phyloP scores from a whole-genome alignment of 2,329 filamentous ascomycete genomes.

The Beauveria medogensis region DNA sequence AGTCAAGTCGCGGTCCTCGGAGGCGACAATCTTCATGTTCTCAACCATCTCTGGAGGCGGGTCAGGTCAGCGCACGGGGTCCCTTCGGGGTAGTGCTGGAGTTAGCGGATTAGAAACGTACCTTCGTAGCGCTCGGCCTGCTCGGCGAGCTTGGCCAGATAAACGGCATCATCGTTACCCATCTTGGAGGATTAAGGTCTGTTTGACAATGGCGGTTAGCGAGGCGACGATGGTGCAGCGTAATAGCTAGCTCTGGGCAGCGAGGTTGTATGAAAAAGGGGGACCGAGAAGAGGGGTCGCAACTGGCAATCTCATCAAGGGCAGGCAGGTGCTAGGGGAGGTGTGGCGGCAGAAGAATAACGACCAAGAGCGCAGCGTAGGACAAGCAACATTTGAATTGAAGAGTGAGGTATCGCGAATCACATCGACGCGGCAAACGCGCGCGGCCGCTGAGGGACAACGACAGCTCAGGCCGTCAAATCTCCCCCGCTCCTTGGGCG shows the following conservation, averaged over 20 bases:
- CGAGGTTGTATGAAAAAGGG: neutral
- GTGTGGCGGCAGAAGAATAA: neutral
- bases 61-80: slow-evolving; percentile 18
- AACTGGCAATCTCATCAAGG: neutral
- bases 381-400: neutral
- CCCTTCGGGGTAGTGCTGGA: neutral
- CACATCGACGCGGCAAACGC: neutral
- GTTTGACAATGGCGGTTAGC: slow-evolving; percentile 16
- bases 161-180: slow-evolving; percentile 99
- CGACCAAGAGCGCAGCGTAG: neutral
- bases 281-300: slow-evolving; percentile 13
- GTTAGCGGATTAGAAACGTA: slow-evolving; percentile 37
- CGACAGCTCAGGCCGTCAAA: neutral
- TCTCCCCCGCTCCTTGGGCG: slow-evolving; percentile 10
- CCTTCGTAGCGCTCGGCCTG: slow-evolving; percentile 99
- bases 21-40: slow-evolving; percentile 99
- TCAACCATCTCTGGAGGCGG: slow-evolving; percentile 81
- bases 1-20: slow-evolving; percentile 71
- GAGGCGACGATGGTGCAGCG: slow-evolving; percentile 16
- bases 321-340: slow-evolving; percentile 5
- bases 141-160: slow-evolving; percentile 99
- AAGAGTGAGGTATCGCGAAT: neutral
- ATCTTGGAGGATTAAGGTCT: slow-evolving; percentile 53
- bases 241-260: slow-evolving; percentile 7
- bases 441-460: neutral